A percentile compares a stretch with the other conserved stretches of the same genome.
Conservation (phyloP, 208 protist species). For the Crithidia mellificae region DNA sequence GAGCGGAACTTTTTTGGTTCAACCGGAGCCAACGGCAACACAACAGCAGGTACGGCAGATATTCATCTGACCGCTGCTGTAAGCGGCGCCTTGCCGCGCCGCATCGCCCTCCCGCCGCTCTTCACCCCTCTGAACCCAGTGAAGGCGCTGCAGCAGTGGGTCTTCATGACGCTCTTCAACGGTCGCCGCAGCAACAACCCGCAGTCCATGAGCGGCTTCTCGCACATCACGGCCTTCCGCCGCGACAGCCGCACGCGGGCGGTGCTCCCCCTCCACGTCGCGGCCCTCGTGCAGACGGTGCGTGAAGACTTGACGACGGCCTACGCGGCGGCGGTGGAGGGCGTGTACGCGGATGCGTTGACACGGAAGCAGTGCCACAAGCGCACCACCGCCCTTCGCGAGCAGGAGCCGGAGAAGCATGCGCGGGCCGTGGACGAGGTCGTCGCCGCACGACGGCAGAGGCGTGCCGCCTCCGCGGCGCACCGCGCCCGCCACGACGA, state of each 20-base stretch:
- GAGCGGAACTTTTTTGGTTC: no score
- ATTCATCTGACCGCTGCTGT: no score
- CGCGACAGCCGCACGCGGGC: conserved; percentile 23
- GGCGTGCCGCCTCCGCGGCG: background rate
- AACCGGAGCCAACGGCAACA: no score
- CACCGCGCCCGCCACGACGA: no score
- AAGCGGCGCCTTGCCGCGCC: background rate
- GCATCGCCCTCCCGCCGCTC: conserved; percentile 1
- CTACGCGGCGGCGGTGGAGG: conserved; percentile 24
- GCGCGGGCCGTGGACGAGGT: conserved; percentile 6
- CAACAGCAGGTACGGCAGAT: background rate
- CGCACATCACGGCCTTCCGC: conserved; percentile 27
- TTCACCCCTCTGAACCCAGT: conserved; percentile 23
- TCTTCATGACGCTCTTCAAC: conserved; percentile 32
- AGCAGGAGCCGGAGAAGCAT: conserved; percentile 6
- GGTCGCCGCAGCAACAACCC: conserved; percentile 17
- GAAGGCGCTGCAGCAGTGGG: conserved; percentile 33
- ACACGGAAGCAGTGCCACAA: conserved; percentile 4
- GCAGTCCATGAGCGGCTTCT: conserved; percentile 24
- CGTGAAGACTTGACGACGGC: conserved; percentile 17
- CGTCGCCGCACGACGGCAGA: conserved; percentile 1
- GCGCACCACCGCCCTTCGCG: background rate
- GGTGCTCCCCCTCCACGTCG: conserved; percentile 22
- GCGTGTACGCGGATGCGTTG: conserved; percentile 15
- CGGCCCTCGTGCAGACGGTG: conserved; percentile 18